These are phyloP conservation scores for Verticillium nonalfalfae DNA, from an alignment of 2,329 filamentous ascomycete genomes.

Conservation along the genomic window DNA sequence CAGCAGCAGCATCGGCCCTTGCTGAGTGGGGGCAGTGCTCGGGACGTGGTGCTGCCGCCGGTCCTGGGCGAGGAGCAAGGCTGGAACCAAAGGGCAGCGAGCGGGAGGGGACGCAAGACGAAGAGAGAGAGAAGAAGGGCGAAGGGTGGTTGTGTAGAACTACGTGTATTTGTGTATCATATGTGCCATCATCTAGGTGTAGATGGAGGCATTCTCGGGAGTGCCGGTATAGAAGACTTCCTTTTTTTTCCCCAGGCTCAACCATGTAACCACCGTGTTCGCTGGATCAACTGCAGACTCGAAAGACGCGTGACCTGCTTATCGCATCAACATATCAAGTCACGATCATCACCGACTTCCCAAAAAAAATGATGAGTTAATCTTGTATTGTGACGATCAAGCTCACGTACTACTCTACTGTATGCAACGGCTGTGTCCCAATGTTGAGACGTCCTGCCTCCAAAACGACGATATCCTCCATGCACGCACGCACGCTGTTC, in stretches of 20 bases:
- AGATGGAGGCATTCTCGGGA: conserved; percentile 9
- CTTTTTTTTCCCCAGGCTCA: neutral
- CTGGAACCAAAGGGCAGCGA: no score
- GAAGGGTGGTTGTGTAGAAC: conserved; percentile 10
- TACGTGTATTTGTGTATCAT: conserved; percentile 10
- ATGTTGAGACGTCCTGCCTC: neutral
- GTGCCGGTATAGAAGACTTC: conserved; percentile 7
- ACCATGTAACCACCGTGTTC: no score
- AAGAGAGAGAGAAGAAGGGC: neutral
- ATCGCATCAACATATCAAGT: no score
- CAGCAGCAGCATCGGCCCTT: no score
- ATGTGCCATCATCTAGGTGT: conserved; percentile 12
- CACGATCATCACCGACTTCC: no score
- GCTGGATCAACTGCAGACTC: no score
- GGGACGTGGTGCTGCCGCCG: no score
- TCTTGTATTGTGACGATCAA: neutral
- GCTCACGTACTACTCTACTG: neutral
- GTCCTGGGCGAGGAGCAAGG: no score
- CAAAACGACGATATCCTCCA: neutral
- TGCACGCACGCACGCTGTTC: neutral
- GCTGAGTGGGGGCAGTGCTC: neutral
- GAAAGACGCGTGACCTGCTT: no score
- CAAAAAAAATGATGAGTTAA: no score
- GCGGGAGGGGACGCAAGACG: neutral
- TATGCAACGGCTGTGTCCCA: neutral